Evolutionary conservation across 2,329 filamentous ascomycete species (phyloP), one percentile per base, ranked within the genome.

Genomic region (Fusarium begoniae): DNA sequence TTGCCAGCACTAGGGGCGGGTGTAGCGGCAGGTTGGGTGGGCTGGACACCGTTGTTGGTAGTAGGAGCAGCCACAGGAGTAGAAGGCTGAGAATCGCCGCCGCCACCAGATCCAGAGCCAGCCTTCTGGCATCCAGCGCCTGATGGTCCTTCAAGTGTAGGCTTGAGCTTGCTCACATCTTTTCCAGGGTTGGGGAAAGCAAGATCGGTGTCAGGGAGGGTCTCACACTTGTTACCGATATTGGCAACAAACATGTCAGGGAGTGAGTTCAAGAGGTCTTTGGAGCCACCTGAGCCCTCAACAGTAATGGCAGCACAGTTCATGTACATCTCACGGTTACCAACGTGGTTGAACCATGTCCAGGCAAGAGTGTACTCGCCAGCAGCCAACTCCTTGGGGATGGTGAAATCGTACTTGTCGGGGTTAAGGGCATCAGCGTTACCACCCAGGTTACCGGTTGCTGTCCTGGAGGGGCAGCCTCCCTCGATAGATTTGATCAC

Each of bases 261-360:
- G 90, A 97, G 91, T 0, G 83, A 81, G 44, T 89, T 80, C 70
- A 92, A 88, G 73, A 89, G 89, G 4, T 85, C 82, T 63, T 90
- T 77, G 48, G 82, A 81, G 59, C 88, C 88, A 0, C 83, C 83
- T 0, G 71, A 74, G 14, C 89, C 89, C 1, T 89, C 89, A 30
- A 98, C 87, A 0, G 86, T 88, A 54, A 97, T 82, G 0, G 94
- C 90, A 0, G 93, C 94, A 77, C 96, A 99, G 88, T 98, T 97
- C 95, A 98, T 97, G 87, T 98, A 98, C 88, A 98, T 94, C 81
- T 98, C 96, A 2, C 95, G 92, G 85, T 98, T 98, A 6, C 96
- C 96, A 15, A 97, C 79, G 68, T 92, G 93, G 86, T 98, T 98
- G 83, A 97, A 90, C 96, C 96, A 98, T 2, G 94, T 94, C 95